Percentiles rank a stretch among this genome's conserved stretches.
phyloP scores from a whole-genome alignment of 352 stramenopile species.

The Globisporangium alternatum region DNA sequence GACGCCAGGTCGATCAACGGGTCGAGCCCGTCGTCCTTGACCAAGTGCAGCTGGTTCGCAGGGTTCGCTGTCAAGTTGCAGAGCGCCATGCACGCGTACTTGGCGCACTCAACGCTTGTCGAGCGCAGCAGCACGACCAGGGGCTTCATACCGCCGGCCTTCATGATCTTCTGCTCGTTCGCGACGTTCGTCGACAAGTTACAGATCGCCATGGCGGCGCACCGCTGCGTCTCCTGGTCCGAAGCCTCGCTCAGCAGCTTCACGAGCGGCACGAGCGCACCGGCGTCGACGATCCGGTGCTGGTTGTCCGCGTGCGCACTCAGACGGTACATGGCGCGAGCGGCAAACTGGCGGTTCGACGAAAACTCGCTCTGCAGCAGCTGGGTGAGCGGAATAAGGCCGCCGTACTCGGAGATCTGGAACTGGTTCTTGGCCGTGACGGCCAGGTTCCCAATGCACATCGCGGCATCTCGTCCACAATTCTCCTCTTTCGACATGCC shows the following conservation, averaged over 20 bases:
- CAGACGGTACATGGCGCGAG: conserved; percentile 88
- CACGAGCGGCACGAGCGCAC: conserved; percentile 76
- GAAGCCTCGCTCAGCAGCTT: conserved; percentile 42
- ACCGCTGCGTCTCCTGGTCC: conserved; percentile 68
- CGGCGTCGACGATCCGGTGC: conserved; percentile 78
- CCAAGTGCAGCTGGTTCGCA: conserved; percentile 89
- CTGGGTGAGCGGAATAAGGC: conserved; percentile 75
- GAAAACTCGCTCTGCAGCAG: conserved; percentile 71
- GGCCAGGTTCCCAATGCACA: conserved; percentile 93
- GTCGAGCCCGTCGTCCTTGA: conserved; percentile 74
- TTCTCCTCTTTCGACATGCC: conserved; percentile 72
- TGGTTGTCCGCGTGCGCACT: conserved; percentile 88
- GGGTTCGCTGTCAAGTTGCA: conserved; percentile 93
- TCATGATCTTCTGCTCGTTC: conserved; percentile 83
- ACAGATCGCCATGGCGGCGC: conserved; percentile 81
- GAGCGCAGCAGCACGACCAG: conserved; percentile 62
- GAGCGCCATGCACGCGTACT: conserved; percentile 92
- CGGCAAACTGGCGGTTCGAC: conserved; percentile 77
- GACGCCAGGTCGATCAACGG: conserved; percentile 80
- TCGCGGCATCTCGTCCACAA: conserved; percentile 89
- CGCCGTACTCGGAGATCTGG: conserved; percentile 86
- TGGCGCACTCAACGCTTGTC: conserved; percentile 51
- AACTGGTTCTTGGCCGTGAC: conserved; percentile 89
- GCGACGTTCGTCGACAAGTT: conserved; percentile 74
- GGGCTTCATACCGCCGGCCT: conserved; percentile 58